These are phyloP conservation scores for Thraustochytrium striatum DNA, from an alignment of 352 stramenopile species.

Conservation along the genomic window DNA sequence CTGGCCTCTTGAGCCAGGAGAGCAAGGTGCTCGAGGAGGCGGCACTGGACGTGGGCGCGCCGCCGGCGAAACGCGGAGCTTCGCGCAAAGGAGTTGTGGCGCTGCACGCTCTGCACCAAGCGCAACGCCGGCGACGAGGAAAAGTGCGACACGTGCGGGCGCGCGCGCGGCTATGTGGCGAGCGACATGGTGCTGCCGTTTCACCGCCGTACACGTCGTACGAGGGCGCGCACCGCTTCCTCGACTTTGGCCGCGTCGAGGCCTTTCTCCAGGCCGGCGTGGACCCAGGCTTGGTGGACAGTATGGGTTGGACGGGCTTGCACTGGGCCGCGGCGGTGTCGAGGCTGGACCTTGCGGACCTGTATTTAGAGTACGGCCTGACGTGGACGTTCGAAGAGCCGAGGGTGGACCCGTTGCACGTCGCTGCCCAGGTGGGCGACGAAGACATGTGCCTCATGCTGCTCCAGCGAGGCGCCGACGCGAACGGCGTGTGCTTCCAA, in stretches of 20 bases:
- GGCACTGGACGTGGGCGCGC: no score
- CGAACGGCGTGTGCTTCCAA: neutral
- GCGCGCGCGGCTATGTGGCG: constrained; percentile 1
- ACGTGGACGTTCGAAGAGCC: neutral
- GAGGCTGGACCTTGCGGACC: constrained; percentile 7
- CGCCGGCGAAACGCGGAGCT: no score
- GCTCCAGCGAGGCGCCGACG: constrained; percentile 1
- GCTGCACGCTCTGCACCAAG: constrained; percentile 28
- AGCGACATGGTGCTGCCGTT: constrained; percentile 4
- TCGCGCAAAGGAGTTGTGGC: neutral
- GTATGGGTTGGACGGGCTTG: constrained; percentile 14
- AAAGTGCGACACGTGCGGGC: neutral
- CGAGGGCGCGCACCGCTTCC: neutral
- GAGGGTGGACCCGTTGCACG: constrained; percentile 6
- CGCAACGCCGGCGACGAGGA: neutral
- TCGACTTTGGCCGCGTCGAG: neutral
- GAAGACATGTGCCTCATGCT: neutral
- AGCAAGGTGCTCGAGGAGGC: neutral
- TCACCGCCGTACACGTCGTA: constrained; percentile 21
- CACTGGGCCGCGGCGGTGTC: constrained; percentile 20
- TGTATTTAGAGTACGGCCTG: neutral
- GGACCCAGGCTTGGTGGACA: neutral
- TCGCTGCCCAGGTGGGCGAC: constrained; percentile 16
- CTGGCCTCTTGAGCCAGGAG: neutral
- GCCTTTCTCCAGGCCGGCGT: constrained; percentile 18